Base-by-base conservation (phyloP, 2,329 filamentous ascomycete genomes). In the Ophiosphaerella korrae region DNA sequence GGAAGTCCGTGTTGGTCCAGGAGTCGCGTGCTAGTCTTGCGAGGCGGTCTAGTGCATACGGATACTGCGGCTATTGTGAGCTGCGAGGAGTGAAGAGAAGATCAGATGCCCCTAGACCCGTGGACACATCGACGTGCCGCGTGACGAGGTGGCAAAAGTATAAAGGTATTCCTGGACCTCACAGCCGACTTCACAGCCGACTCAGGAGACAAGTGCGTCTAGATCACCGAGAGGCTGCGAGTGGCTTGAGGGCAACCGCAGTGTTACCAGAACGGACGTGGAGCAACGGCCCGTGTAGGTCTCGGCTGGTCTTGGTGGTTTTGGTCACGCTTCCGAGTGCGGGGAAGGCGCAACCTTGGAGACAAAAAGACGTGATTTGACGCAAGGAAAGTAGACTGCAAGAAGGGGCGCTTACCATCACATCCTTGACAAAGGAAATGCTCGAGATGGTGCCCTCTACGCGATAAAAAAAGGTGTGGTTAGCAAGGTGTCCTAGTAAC, bases 391-490 rank as follows among this genome's bases (percentile, higher is more conserved):
- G 40, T 5, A 3, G n/a, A 38, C 36, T 42, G 40, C 40, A 21
- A 32, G 32, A 16, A 48, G 47, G 60, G 18, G 5, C 51, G 60
- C 88, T 83, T 84, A 92, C 89, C 77, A 92, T 78, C 59, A 89
- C 84, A 72, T 92, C 87, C 77, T 90, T 90, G 75, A 92, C 89
- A 75, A 92, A 92, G 63, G 87, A 90, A 71, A 92, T 91, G 63
- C 88, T 88, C 73, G 88, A 92, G 57, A 92, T 86, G 42, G 89
- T 92, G 57, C 89, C 89, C 81, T 92, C 89, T 92, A 61, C 48
- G 56, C 41, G 62, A 52, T 49, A 58, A 52, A 57, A 50, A 34
- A 50, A 50, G 26, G 26, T 29, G 45, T 50, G 48, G 64, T 72
- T 57, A 73, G 70, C 64, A 49, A 48, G 45, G 44, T 41, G 23